Percentiles rank a stretch among this genome's conserved stretches.
phyloP scores from a whole-genome alignment of 371 early-diverging fungal genomes.

The Apophysomyces variabilis region DNA sequence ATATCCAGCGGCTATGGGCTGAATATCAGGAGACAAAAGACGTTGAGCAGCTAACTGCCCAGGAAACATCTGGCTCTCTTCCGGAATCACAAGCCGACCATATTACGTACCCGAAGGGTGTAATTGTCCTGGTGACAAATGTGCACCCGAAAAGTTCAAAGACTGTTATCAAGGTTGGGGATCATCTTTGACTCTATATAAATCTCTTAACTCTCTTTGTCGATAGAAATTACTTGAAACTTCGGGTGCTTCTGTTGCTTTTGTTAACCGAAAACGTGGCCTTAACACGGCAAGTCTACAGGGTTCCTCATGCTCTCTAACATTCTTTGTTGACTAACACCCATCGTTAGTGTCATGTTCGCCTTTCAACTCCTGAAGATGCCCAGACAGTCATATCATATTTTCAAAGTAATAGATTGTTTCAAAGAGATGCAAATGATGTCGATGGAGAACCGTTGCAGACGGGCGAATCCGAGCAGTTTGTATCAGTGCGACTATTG shows the following conservation, averaged over 20 bases:
- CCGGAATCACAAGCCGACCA: background rate
- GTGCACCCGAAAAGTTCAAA: slow-evolving; percentile 38
- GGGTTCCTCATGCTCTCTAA: background rate
- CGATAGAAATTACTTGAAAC: slow-evolving; percentile 26
- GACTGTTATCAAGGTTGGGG: slow-evolving; percentile 24
- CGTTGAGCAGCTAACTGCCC: background rate
- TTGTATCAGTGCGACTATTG: slow-evolving; percentile 15
- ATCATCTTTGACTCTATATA: background rate
- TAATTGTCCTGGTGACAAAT: slow-evolving; percentile 34
- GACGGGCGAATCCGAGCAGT: slow-evolving; percentile 4
- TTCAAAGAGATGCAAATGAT: slow-evolving; percentile 35
- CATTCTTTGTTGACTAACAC: background rate
- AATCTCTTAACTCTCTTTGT: background rate
- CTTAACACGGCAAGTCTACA: slow-evolving; percentile 19
- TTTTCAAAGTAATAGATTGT: slow-evolving; percentile 25
- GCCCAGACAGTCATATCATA: slow-evolving; percentile 26
- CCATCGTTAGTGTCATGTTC: slow-evolving; percentile 32
- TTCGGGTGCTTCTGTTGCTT: slow-evolving; percentile 37
- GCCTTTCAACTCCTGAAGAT: slow-evolving; percentile 33
- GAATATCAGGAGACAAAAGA: slow-evolving; percentile 17
- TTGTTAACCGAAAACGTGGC: slow-evolving; percentile 38
- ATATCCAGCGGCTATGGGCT: slow-evolving; percentile 21
- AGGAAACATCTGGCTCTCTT: background rate
- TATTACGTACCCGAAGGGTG: slow-evolving; percentile 20
- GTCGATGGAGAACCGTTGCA: slow-evolving; percentile 21